Conservation (phyloP, 2,329 filamentous ascomycete genomes). For the Microthyrium microscopicum region DNA sequence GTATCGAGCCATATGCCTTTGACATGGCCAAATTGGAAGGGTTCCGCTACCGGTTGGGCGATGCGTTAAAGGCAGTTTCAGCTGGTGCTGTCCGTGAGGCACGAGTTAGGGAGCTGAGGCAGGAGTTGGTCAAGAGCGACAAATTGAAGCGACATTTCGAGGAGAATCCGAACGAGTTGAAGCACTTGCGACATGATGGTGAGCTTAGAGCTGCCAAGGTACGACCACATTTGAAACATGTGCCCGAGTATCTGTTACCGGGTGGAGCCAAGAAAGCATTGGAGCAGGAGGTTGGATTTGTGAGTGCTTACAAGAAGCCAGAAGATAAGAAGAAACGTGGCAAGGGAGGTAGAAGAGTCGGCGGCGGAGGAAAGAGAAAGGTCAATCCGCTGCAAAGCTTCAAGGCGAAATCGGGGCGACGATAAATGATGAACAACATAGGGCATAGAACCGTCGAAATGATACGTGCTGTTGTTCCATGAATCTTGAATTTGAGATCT, state of each 20-base stretch:
- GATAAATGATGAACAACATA: background rate
- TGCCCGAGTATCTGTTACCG: conserved; percentile 85
- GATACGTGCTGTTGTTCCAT: too few relatives aligned
- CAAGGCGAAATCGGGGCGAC: conserved; percentile 26
- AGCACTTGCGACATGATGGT: conserved; percentile 75
- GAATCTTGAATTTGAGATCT: too few relatives aligned
- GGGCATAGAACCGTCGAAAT: too few relatives aligned
- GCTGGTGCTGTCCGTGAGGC: conserved; percentile 81
- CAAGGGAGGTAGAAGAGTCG: conserved; percentile 34
- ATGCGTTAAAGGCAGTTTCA: conserved; percentile 80
- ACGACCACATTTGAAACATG: conserved; percentile 81
- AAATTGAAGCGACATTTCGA: conserved; percentile 93
- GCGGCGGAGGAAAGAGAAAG: conserved; percentile 44
- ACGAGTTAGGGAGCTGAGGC: conserved; percentile 67
- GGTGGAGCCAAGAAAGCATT: conserved; percentile 52
- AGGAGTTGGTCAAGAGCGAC: conserved; percentile 84
- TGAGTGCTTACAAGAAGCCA: conserved; percentile 41
- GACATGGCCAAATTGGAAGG: conserved; percentile 88
- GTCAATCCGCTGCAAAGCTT: conserved; percentile 80
- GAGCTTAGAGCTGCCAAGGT: conserved; percentile 70
- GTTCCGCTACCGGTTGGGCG: conserved; percentile 88
- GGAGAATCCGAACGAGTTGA: conserved; percentile 81
- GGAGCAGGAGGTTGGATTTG: conserved; percentile 55
- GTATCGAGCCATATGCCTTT: conserved; percentile 81
- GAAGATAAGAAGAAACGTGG: conserved; percentile 26